Percentiles rank a stretch among this genome's conserved stretches.
Evolutionary conservation across 2,329 filamentous ascomycete species (phyloP).

Genomic region (Xylaria sp.): DNA sequence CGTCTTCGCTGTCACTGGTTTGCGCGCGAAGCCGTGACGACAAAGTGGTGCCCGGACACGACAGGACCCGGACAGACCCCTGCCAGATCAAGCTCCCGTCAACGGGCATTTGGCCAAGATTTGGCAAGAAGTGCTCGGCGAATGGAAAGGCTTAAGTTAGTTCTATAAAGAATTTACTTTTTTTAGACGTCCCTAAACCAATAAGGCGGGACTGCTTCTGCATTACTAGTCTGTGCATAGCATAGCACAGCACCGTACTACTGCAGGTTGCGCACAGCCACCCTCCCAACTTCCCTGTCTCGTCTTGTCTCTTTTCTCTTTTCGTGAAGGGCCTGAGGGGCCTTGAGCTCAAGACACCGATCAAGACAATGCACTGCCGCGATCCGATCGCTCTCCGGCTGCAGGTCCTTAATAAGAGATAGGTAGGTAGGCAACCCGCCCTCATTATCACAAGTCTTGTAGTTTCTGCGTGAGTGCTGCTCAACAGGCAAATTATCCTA

Average conservation of each 20-base stretch:
- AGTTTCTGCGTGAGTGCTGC: not conserved
- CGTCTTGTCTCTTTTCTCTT: slow-evolving; percentile 2
- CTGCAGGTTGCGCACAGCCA: slow-evolving; percentile 26
- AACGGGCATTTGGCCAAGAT: slow-evolving; percentile 25
- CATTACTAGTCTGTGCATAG: slow-evolving; percentile 32
- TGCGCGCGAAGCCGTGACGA: slow-evolving; percentile 1
- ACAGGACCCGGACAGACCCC: slow-evolving; percentile 4
- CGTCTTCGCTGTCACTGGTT: slow-evolving; percentile 5
- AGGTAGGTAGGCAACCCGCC: not conserved
- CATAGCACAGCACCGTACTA: slow-evolving; percentile 21
- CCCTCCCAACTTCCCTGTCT: slow-evolving; percentile 7
- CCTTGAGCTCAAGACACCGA: not conserved
- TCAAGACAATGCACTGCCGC: not conserved
- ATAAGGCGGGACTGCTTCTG: slow-evolving; percentile 34
- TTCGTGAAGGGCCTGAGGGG: not conserved
- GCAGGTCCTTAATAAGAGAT: not conserved
- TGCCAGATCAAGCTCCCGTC: slow-evolving; percentile 1
- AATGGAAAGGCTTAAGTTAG: slow-evolving; percentile 34
- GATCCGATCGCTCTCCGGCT: slow-evolving; percentile 16
- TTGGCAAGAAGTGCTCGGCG: slow-evolving; percentile 35
- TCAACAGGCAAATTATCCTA: not conserved
- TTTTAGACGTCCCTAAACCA: slow-evolving; percentile 42
- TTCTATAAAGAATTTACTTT: slow-evolving; percentile 37
- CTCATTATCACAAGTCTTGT: not conserved
- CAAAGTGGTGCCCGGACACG: slow-evolving; percentile 6